phyloP scores from a whole-genome alignment of 441 rosid genomes.

The Brassica hybrid region DNA sequence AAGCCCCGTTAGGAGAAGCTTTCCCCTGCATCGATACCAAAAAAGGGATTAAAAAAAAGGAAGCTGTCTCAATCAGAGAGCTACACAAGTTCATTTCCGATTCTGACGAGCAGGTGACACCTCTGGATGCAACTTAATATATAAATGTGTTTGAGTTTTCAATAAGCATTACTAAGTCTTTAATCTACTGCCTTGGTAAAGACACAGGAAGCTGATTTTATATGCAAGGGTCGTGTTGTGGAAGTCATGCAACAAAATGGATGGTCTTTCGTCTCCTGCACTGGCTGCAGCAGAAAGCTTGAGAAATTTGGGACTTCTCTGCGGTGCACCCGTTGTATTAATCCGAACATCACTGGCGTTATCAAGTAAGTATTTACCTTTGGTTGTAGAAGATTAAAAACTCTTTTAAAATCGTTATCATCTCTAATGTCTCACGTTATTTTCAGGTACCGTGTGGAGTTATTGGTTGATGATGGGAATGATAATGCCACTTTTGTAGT shows the following conservation, averaged over 20 bases:
- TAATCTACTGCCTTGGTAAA: background rate
- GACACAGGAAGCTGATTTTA: background rate
- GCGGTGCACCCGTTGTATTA: background rate
- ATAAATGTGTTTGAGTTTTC: too few species aligned
- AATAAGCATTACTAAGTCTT: too few species aligned
- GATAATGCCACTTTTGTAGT: background rate
- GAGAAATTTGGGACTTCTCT: background rate
- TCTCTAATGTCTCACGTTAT: too few species aligned
- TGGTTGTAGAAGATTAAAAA: too few species aligned
- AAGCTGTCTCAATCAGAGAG: too few species aligned
- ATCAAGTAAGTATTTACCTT: background rate
- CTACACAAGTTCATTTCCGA: too few species aligned
- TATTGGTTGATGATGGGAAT: background rate
- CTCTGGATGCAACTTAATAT: too few species aligned
- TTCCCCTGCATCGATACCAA: too few species aligned
- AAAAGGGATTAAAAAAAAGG: too few species aligned
- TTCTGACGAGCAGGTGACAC: too few species aligned
- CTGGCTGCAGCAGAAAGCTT: background rate
- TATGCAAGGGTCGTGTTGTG: background rate
- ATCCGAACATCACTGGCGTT: background rate
- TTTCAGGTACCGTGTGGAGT: background rate
- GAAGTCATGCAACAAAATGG: background rate
- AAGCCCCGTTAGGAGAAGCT: too few species aligned
- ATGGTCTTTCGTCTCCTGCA: background rate
- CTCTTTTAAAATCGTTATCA: background rate